Conservation (phyloP, 805 yeast species). For the Candida awuae region DNA sequence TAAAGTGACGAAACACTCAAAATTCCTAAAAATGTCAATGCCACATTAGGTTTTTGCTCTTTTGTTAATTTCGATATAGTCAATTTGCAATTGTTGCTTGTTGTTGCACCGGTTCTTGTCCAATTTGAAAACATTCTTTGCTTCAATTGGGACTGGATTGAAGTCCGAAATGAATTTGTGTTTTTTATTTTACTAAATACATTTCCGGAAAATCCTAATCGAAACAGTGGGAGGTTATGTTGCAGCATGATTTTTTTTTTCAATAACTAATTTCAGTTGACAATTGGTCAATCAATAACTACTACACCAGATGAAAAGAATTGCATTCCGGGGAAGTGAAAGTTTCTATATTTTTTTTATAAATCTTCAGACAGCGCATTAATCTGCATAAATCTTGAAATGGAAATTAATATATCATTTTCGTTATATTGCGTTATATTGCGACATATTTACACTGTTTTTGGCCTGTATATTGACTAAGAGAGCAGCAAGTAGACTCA, state of each 20-base stretch:
- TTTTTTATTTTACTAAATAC: neutral
- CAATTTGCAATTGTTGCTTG: neutral
- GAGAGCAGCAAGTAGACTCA: neutral
- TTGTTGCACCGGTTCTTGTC: neutral
- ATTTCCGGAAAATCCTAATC: neutral
- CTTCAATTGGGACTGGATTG: conserved; percentile 7
- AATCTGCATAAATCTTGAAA: no score
- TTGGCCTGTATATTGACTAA: neutral
- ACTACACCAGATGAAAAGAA: no score
- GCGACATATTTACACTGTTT: no score
- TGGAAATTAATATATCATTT: no score
- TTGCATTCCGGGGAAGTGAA: no score
- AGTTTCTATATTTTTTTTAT: no score
- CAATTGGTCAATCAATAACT: no score
- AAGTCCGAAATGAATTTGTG: conserved; percentile 4
- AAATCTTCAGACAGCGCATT: no score
- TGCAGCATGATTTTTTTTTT: no score
- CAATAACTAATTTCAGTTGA: no score
- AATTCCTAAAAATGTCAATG: conserved; percentile 17
- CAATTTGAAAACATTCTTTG: conserved; percentile 1
- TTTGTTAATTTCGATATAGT: neutral
- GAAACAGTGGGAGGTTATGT: no score
- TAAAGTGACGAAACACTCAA: conserved; percentile 15
- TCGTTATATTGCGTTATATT: no score
- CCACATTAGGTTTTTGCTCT: conserved; percentile 8